These are phyloP conservation scores for Dendrobium nobile DNA, from an alignment of 106 monocot genomes.

Conservation along the genomic window DNA sequence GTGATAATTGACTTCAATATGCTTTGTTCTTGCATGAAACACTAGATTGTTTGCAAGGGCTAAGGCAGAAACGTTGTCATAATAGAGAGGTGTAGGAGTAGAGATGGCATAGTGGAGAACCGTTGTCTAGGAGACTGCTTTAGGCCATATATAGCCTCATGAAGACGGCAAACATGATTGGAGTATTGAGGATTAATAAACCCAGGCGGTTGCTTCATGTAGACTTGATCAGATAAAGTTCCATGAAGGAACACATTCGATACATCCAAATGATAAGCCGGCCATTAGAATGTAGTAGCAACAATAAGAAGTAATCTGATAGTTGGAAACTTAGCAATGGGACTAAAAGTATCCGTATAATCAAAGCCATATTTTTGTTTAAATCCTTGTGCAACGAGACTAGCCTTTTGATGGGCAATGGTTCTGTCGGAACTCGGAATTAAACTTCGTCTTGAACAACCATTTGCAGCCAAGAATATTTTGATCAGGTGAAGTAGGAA, in stretches of 20 bases:
- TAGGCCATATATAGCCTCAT: background rate
- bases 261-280: background rate
- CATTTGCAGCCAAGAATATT: too few species aligned
- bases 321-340: too few species aligned
- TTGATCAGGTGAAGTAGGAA: too few species aligned
- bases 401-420: too few species aligned
- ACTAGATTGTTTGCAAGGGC: background rate
- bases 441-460: too few species aligned
- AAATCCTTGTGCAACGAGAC: too few species aligned
- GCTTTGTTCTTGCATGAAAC: slow-evolving; percentile 2
- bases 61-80: slow-evolving; percentile 1
- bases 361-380: too few species aligned
- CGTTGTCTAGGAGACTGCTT: background rate
- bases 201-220: background rate
- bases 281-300: too few species aligned
- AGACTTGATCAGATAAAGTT: background rate
- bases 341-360: too few species aligned
- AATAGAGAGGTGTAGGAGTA: background rate
- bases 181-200: background rate
- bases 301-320: too few species aligned
- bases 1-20: slow-evolving; percentile 1
- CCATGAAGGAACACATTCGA: background rate
- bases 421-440: too few species aligned
- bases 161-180: background rate
- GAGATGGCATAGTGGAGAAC: background rate